Evolutionary conservation across 164 flowering plant species (phyloP), one percentile per base, ranked within the genome.

Genomic region (Stephania yunnanensis): DNA sequence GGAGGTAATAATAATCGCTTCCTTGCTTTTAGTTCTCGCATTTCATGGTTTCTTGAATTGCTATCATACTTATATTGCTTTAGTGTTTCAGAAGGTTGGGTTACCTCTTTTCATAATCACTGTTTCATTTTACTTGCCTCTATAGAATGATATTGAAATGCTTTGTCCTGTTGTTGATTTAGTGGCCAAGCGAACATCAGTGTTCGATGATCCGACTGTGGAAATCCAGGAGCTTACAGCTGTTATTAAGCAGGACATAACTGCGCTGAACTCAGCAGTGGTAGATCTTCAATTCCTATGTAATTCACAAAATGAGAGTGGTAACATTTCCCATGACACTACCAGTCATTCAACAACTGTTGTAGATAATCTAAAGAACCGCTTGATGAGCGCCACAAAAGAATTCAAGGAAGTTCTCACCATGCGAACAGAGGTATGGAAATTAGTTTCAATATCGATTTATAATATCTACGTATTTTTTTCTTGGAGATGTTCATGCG

Each of bases 151-250:
- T 19, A 19, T 61, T 61, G 66, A 61, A 65, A 48, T 2, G n/a
- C 12, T 76, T 17, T 31, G 76, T 75, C 44, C 78, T 22, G 7
- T 69, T 73, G 12, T 17, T 46, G 22, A 22, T 81, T 22, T 88
- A 96, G 99, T 96, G 98, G 99, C 99, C 78, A 94, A 96, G 85
- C 86, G 95, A 75, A 96, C 97, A 46, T 92, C 97, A n/a, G 94
- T 89, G 66, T 96, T 94, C 86, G 97, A 94, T 81, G 99, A 96
- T 78, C 99, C 99, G 68, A 89, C 94, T 5, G 68, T 83, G 79
- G 99, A 96, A 85, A 96, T 96, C 76, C 97, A 96, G 77, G 99
- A 96, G 82, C 80, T 96, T 71, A 96, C 99, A 20, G 88, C 97
- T 44, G 91, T 96, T 30, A 91, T 94, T 74, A 96, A 96, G 88